Percentiles rank a stretch among this genome's conserved stretches.
Conservation (phyloP, 2,329 filamentous ascomycete species). For the Tolypocladium guangdongense region DNA sequence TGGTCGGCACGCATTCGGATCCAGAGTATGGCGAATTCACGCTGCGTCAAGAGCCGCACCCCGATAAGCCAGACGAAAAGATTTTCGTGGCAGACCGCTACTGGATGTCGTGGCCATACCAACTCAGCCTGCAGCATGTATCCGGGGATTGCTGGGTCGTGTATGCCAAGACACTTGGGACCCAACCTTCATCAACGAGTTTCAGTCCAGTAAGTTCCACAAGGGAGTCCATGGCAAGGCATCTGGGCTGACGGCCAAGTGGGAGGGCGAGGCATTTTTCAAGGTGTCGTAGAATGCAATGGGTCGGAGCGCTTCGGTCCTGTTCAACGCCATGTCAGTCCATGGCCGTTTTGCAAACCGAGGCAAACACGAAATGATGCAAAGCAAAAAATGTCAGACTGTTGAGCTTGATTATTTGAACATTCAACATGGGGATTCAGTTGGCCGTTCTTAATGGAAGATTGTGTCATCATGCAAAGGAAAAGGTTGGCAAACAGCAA, state of each 20-base stretch:
- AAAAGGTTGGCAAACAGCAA: not conserved
- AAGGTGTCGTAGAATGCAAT: not conserved
- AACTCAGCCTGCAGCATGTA: constrained; percentile 13
- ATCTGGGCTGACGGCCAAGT: not conserved
- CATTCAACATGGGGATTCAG: constrained; percentile 48
- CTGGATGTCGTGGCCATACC: constrained; percentile 11
- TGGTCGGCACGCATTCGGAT: constrained; percentile 31
- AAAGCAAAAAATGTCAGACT: constrained; percentile 36
- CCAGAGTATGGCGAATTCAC: constrained; percentile 24
- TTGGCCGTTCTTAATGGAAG: constrained; percentile 56
- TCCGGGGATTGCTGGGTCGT: constrained; percentile 16
- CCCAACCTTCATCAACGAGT: not conserved
- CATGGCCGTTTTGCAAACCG: not conserved
- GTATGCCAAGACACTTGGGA: not conserved
- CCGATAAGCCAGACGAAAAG: constrained; percentile 1
- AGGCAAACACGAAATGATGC: not conserved
- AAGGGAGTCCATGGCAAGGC: not conserved
- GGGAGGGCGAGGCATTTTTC: constrained; percentile 6
- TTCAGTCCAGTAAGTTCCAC: constrained; percentile 5
- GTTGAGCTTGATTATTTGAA: constrained; percentile 52
- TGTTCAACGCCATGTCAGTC: constrained; percentile 13
- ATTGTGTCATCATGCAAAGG: constrained; percentile 40
- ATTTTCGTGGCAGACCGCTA: constrained; percentile 13
- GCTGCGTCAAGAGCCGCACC: constrained; percentile 8
- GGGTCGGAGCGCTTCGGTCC: not conserved